A percentile compares a stretch with the other conserved stretches of the same genome.
These are phyloP conservation scores for Zelonia costaricensis DNA, from an alignment of 208 protist genomes.

Conservation along the genomic window DNA sequence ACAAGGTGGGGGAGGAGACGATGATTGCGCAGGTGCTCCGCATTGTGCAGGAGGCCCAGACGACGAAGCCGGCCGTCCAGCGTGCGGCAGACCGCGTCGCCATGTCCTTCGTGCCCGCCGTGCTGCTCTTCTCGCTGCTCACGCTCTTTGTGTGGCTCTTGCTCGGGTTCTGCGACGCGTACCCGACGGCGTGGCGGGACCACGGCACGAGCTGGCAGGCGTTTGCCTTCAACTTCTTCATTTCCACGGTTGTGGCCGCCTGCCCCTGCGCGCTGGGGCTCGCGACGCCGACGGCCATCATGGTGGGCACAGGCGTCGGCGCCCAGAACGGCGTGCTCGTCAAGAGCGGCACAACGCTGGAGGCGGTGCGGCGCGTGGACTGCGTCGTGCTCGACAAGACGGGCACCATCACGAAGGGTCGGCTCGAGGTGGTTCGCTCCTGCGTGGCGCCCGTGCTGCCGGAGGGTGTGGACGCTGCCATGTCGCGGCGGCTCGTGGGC, in stretches of 20 bases:
- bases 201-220: conserved; percentile 37
- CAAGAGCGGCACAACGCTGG: conserved; percentile 91
- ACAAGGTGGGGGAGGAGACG: conserved; percentile 86
- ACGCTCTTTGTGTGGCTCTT: conserved; percentile 93
- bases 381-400: conserved; percentile 98
- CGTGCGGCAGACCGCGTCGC: conserved; percentile 90
- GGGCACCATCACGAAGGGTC: conserved; percentile 96
- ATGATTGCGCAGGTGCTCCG: conserved; percentile 94
- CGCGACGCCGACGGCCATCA: conserved; percentile 96
- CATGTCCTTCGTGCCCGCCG: conserved; percentile 93
- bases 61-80: conserved; percentile 95
- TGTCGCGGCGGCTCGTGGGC: conserved; percentile 33
- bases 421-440: conserved; percentile 75
- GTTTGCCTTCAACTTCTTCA: conserved; percentile 95
- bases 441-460: conserved; percentile 9
- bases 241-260: conserved; percentile 94
- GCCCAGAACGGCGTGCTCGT: conserved; percentile 92
- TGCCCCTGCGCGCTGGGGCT: conserved; percentile 98
- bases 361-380: conserved; percentile 70
- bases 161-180: conserved; percentile 56
- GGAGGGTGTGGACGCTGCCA: conserved; percentile 1
- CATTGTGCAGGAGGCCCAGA: conserved; percentile 97
- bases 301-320: conserved; percentile 97
- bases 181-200: conserved; percentile 64
- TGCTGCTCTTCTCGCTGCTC: conserved; percentile 85